These are phyloP conservation scores for Aechmea fasciata DNA, from an alignment of 176 grass and related monocot genomes.

Conservation along the genomic window DNA sequence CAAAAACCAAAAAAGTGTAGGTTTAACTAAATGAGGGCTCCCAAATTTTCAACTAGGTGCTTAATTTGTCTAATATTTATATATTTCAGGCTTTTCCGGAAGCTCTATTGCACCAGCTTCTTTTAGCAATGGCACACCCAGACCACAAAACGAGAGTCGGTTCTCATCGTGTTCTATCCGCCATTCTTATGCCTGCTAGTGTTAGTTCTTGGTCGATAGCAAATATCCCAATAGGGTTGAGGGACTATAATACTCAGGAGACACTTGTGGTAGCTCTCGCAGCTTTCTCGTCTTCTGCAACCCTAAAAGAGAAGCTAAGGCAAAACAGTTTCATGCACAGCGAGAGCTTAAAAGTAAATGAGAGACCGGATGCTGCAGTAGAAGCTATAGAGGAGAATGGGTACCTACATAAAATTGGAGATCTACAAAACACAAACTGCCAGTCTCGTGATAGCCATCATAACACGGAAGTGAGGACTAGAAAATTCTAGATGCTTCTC, in stretches of 20 bases:
- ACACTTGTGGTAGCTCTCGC: constrained; percentile 58
- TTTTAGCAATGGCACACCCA: constrained; percentile 76
- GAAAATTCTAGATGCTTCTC: constrained; percentile 7
- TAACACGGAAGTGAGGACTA: constrained; percentile 24
- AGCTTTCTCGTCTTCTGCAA: constrained; percentile 54
- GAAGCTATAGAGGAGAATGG: constrained; percentile 15
- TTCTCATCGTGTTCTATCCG: constrained; percentile 71
- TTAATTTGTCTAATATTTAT: constrained; percentile 1
- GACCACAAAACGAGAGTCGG: constrained; percentile 88
- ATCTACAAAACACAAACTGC: constrained; percentile 21
- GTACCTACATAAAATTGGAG: constrained; percentile 24
- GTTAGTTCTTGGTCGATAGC: constrained; percentile 66
- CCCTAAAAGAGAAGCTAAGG: constrained; percentile 23
- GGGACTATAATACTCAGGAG: constrained; percentile 34
- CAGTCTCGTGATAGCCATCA: constrained; percentile 11
- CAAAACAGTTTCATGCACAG: constrained; percentile 20
- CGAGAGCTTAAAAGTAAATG: constrained; percentile 22
- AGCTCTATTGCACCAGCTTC: constrained; percentile 90
- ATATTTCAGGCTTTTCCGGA: constrained; percentile 76
- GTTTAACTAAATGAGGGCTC: no score
- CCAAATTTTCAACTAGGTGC: no score
- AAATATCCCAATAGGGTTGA: constrained; percentile 44
- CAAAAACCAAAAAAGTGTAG: no score
- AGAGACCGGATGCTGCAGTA: constrained; percentile 26
- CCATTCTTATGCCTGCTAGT: constrained; percentile 46